phyloP scores from a whole-genome alignment of 1,139 yeast genomes.

The Candida albicans region DNA sequence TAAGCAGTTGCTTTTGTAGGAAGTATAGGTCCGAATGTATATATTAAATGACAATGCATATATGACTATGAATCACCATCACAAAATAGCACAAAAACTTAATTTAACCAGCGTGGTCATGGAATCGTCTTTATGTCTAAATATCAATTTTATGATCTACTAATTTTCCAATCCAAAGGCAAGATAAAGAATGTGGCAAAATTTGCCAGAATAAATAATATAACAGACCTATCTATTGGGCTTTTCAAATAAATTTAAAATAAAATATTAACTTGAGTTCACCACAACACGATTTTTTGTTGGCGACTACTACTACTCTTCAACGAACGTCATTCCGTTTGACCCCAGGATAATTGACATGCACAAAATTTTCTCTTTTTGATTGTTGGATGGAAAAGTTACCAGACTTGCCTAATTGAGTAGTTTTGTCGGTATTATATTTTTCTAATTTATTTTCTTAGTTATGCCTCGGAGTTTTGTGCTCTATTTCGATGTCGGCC shows the following conservation, averaged over 20 bases:
- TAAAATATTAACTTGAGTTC: no score
- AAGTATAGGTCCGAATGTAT: neutral
- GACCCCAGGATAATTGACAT: constrained; percentile 1
- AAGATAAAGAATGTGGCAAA: no score
- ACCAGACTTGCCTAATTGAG: constrained; percentile 2
- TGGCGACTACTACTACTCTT: no score
- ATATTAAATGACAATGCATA: neutral
- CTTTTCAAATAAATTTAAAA: no score
- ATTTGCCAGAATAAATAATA: no score
- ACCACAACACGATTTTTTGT: no score
- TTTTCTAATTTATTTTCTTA: neutral
- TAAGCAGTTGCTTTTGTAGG: neutral
- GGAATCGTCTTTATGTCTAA: neutral
- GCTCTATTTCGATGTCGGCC: constrained; percentile 3
- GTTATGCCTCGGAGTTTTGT: constrained; percentile 4
- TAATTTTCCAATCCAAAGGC: no score
- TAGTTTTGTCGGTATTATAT: neutral
- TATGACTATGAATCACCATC: constrained; percentile 4
- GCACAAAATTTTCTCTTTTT: neutral
- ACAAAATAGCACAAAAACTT: neutral
- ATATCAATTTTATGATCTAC: no score
- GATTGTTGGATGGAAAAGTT: neutral
- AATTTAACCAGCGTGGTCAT: neutral
- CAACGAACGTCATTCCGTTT: neutral
- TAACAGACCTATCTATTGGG: no score